These are phyloP conservation scores for Lentithecium fluviatile DNA, from an alignment of 495 filamentous ascomycete genomes.

Conservation along the genomic window DNA sequence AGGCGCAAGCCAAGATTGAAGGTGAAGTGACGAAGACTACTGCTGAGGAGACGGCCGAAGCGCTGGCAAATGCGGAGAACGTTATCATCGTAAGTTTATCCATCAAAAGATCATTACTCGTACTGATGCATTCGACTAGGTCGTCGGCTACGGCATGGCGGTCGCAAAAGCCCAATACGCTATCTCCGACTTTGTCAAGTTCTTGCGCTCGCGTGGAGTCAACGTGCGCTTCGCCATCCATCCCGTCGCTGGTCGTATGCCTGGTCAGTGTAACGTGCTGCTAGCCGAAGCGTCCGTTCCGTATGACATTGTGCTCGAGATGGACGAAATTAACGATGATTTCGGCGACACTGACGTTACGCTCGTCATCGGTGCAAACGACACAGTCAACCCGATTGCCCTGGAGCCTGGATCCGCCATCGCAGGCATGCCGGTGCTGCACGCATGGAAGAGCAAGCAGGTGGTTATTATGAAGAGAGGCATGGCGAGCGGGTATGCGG, in stretches of 20 bases:
- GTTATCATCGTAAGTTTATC: constrained; percentile 65
- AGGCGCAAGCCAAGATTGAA: constrained; percentile 67
- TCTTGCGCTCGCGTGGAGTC: constrained; percentile 65
- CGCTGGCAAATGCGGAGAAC: constrained; percentile 65
- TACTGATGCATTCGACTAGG: constrained; percentile 8
- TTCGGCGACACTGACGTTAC: constrained; percentile 80
- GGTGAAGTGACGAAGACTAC: constrained; percentile 69
- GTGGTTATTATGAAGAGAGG: constrained; percentile 84
- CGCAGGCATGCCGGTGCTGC: constrained; percentile 81
- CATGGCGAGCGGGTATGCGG: constrained; percentile 79
- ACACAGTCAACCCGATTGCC: constrained; percentile 82
- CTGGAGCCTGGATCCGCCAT: constrained; percentile 74
- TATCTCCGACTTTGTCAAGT: constrained; percentile 71
- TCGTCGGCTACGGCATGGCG: constrained; percentile 81
- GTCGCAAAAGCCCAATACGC: constrained; percentile 86
- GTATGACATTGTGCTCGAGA: constrained; percentile 69
- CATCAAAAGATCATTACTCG: background rate
- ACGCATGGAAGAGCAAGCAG: constrained; percentile 88
- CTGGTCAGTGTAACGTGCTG: constrained; percentile 81
- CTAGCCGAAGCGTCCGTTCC: constrained; percentile 78
- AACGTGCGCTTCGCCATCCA: constrained; percentile 85
- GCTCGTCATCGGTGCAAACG: constrained; percentile 81
- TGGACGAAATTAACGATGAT: constrained; percentile 90
- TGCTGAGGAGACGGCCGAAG: constrained; percentile 72
- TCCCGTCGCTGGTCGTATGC: constrained; percentile 80